These are phyloP conservation scores for Eragrostis nindensis DNA, from an alignment of 176 grass and related monocot genomes.

Conservation along the genomic window DNA sequence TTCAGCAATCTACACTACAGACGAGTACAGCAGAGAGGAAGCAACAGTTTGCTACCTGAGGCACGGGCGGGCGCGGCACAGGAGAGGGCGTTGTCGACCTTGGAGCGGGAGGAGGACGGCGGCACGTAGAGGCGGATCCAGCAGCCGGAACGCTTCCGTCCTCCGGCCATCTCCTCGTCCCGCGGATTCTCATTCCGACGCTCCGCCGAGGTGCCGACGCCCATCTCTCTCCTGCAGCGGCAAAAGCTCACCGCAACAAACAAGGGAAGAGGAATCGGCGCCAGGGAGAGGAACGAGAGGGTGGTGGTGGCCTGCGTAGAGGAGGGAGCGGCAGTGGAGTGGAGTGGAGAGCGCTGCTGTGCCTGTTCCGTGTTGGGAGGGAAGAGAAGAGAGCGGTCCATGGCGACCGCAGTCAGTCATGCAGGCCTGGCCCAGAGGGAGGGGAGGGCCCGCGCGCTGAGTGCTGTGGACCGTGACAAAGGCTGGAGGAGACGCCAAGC, in stretches of 20 bases:
- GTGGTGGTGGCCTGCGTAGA: too few species aligned
- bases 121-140: constrained; percentile 54
- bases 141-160: constrained; percentile 26
- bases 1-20: too few species aligned
- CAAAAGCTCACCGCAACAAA: background rate
- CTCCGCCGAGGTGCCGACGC: constrained; percentile 31
- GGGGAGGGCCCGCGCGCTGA: too few species aligned
- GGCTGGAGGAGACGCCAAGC: too few species aligned
- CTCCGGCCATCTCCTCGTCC: constrained; percentile 16
- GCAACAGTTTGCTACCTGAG: constrained; percentile 36
- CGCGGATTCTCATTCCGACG: constrained; percentile 37
- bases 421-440: too few species aligned
- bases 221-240: constrained; percentile 25
- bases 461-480: too few species aligned
- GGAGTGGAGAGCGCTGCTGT: background rate
- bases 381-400: background rate
- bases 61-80: constrained; percentile 37
- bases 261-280: background rate
- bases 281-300: background rate
- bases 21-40: background rate
- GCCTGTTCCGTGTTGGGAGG: background rate
- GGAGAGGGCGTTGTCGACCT: constrained; percentile 55
- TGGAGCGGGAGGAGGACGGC: constrained; percentile 45
- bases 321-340: background rate
- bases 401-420: background rate